A percentile compares a stretch with the other conserved stretches of the same genome.
These are phyloP conservation scores for Singerocomus inundabilis DNA, from an alignment of 1,284 basidiomycete species.

Conservation along the genomic window DNA sequence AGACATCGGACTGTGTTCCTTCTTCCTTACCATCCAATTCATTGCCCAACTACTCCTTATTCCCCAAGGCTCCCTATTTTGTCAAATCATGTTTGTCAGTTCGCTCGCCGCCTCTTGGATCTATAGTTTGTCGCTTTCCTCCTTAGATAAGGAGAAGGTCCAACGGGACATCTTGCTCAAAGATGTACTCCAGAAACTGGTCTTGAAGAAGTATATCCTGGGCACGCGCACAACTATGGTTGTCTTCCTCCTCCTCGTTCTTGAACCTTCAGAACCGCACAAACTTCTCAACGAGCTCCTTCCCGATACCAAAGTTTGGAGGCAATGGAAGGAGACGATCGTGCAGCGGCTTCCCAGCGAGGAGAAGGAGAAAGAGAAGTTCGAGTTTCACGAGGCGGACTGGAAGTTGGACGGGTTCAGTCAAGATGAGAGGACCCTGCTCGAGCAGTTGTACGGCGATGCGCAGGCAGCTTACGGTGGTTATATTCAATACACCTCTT, in stretches of 20 bases:
- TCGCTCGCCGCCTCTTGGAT: slow-evolving; percentile 31
- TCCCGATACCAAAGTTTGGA: slow-evolving; percentile 35
- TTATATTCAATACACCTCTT: no score
- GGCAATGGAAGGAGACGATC: slow-evolving; percentile 23
- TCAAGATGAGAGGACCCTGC: slow-evolving; percentile 17
- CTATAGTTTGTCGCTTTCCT: slow-evolving; percentile 32
- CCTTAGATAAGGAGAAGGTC: slow-evolving; percentile 31
- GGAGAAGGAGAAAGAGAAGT: no score
- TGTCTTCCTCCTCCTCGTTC: slow-evolving; percentile 31
- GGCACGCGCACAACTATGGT: slow-evolving; percentile 31
- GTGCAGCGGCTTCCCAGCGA: slow-evolving; percentile 12
- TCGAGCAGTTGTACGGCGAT: slow-evolving; percentile 27
- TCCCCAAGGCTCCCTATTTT: slow-evolving; percentile 31
- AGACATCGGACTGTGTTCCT: slow-evolving; percentile 29
- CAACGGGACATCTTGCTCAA: slow-evolving; percentile 28
- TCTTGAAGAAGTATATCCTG: slow-evolving; percentile 28
- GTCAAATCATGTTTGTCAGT: slow-evolving; percentile 33
- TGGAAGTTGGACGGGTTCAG: slow-evolving; percentile 24
- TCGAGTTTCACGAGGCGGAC: slow-evolving; percentile 23
- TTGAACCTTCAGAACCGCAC: slow-evolving; percentile 22
- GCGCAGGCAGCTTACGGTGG: slow-evolving; percentile 25
- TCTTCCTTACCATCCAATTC: slow-evolving; percentile 32
- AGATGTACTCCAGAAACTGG: slow-evolving; percentile 22
- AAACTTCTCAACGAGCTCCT: slow-evolving; percentile 29
- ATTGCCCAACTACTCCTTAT: no score